A percentile compares a stretch with the other conserved stretches of the same genome.
Evolutionary conservation across 345 rosid genomes (phyloP).

Genomic region (Moricandia arvensis): DNA sequence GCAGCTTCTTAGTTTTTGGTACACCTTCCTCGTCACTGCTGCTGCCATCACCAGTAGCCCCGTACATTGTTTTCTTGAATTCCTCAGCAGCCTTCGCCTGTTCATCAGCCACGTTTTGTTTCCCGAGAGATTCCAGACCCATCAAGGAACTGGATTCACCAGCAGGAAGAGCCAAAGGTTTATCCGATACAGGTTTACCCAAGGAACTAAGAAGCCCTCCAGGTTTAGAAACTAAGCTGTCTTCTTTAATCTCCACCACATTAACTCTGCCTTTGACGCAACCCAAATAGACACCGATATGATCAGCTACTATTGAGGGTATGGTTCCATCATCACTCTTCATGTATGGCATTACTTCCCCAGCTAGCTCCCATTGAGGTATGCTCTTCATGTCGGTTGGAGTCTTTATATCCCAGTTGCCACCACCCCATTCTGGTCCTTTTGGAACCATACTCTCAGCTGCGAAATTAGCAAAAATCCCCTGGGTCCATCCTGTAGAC

Average conservation of each 20-base stretch:
- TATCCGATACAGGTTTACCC: constrained; percentile 48
- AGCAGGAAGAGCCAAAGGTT: constrained; percentile 48
- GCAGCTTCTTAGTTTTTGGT: constrained; percentile 65
- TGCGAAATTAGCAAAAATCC: constrained; percentile 98
- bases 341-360: constrained; percentile 99
- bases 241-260: constrained; percentile 84
- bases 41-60: constrained; percentile 75
- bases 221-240: constrained; percentile 65
- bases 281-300: constrained; percentile 90
- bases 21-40: constrained; percentile 93
- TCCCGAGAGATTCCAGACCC: constrained; percentile 80
- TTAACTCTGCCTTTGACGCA: constrained; percentile 91
- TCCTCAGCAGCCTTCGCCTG: constrained; percentile 97
- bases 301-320: constrained; percentile 86
- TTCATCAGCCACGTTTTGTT: constrained; percentile 64
- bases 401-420: constrained; percentile 97
- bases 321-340: constrained; percentile 88
- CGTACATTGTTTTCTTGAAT: constrained; percentile 92
- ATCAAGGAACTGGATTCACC: constrained; percentile 55
- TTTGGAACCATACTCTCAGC: constrained; percentile 99
- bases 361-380: constrained; percentile 96
- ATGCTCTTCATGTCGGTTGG: constrained; percentile 78
- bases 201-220: constrained; percentile 48
- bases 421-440: constrained; percentile 99
- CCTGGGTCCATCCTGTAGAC: constrained; percentile 98